Conservation (phyloP, 177 flowering plant species). For the Vitis hybrid region DNA sequence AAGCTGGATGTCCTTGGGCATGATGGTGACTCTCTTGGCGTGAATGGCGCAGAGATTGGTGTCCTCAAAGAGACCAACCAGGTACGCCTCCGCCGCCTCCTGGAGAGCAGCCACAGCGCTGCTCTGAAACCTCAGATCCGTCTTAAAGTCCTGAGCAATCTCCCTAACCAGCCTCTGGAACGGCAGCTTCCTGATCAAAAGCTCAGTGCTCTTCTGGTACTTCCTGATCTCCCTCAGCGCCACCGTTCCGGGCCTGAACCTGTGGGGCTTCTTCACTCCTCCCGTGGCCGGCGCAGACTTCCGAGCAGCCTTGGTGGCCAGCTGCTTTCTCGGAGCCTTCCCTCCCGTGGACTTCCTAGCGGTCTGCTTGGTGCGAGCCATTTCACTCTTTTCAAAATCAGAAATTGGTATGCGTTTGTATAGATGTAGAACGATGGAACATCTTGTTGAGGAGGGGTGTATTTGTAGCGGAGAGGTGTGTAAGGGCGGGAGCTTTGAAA, state of each 20-base stretch:
- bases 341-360: constrained; percentile 25
- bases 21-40: constrained; percentile 10
- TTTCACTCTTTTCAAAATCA: neutral
- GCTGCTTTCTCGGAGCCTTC: constrained; percentile 20
- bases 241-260: constrained; percentile 41
- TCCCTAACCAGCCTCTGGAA: constrained; percentile 42
- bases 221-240: constrained; percentile 18
- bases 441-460: neutral
- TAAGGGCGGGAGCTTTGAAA: neutral
- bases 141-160: constrained; percentile 46
- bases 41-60: neutral
- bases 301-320: constrained; percentile 18
- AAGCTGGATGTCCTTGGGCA: constrained; percentile 18
- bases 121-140: constrained; percentile 32
- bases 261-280: constrained; percentile 50
- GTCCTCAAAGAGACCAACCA: constrained; percentile 18
- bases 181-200: constrained; percentile 18
- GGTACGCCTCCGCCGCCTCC: constrained; percentile 38
- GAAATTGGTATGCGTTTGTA: neutral
- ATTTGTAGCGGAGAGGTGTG: neutral
- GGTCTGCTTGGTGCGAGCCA: constrained; percentile 47
- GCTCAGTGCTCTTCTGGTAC: constrained; percentile 30
- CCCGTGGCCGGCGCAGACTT: constrained; percentile 28
- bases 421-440: neutral
- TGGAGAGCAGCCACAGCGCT: constrained; percentile 42